Percentiles rank a stretch among this genome's conserved stretches.
Conservation (phyloP, 345 rosid genomes). For the Citropsis articulata region DNA sequence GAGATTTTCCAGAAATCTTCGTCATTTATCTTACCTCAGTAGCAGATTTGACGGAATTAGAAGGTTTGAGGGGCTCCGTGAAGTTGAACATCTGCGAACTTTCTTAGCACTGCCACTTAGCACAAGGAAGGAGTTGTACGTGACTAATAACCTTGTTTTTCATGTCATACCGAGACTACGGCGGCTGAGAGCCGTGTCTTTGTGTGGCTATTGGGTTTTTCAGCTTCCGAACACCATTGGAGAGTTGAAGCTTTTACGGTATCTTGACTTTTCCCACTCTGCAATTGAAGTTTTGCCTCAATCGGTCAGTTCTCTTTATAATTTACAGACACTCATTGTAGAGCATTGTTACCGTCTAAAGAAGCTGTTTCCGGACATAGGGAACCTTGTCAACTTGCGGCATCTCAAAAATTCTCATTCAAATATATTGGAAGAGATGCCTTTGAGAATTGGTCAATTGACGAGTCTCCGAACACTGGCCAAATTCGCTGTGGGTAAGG, state of each 20-base stretch:
- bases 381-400: slow-evolving; percentile 10
- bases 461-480: background rate
- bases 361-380: background rate
- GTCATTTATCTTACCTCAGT: background rate
- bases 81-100: slow-evolving; percentile 1
- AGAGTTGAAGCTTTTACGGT: background rate
- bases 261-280: background rate
- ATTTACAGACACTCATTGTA: background rate
- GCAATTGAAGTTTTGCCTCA: background rate
- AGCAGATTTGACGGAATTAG: background rate
- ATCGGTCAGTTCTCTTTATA: background rate
- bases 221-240: background rate
- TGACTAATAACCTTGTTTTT: background rate
- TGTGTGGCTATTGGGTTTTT: background rate
- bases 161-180: background rate
- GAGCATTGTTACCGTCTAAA: background rate
- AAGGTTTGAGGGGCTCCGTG: background rate
- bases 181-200: background rate
- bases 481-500: background rate
- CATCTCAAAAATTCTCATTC: slow-evolving; percentile 2
- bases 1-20: background rate
- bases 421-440: background rate
- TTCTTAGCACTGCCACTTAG: background rate
- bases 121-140: no score
- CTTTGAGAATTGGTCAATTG: background rate